phyloP scores from a whole-genome alignment of 441 rosid species.

The Gossypium davidsonii region DNA sequence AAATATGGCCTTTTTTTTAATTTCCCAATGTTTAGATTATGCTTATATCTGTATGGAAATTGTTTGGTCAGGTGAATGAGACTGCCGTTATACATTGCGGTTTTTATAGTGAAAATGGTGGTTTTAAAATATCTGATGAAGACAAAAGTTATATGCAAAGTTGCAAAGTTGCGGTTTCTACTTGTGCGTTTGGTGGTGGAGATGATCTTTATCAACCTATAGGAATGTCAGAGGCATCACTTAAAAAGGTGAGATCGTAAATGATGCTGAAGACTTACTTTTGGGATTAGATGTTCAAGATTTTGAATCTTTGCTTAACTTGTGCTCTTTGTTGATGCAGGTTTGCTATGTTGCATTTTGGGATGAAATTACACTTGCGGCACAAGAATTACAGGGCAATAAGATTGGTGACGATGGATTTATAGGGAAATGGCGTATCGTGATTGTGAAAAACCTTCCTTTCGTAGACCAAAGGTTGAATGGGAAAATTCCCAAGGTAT shows the following conservation, averaged over 20 bases:
- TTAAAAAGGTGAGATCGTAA: slow-evolving; percentile 49
- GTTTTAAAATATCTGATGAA: slow-evolving; percentile 58
- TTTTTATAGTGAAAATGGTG: slow-evolving; percentile 71
- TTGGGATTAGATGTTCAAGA: slow-evolving; percentile 2
- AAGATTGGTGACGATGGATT: slow-evolving; percentile 49
- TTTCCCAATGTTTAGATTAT: slow-evolving; percentile 8
- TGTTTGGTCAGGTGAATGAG: slow-evolving; percentile 54
- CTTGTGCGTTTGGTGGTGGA: slow-evolving; percentile 98
- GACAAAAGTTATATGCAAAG: slow-evolving; percentile 63
- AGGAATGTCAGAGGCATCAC: slow-evolving; percentile 66
- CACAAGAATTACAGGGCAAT: slow-evolving; percentile 64
- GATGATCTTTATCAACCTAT: slow-evolving; percentile 95
- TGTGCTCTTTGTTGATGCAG: slow-evolving; percentile 38
- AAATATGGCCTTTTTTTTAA: not conserved
- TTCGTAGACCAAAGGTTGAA: slow-evolving; percentile 85
- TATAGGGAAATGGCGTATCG: slow-evolving; percentile 88
- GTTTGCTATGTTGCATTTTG: slow-evolving; percentile 94
- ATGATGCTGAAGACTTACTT: slow-evolving; percentile 14
- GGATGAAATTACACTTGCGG: slow-evolving; percentile 78
- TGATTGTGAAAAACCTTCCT: slow-evolving; percentile 77
- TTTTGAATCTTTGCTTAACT: slow-evolving; percentile 7
- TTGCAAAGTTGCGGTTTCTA: slow-evolving; percentile 71
- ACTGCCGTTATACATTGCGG: slow-evolving; percentile 73
- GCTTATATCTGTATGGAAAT: slow-evolving; percentile 17
- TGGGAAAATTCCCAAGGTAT: slow-evolving; percentile 96